These are phyloP conservation scores for Chrysanthemum makinoi DNA, from an alignment of 129 eudicot genomes.

Conservation along the genomic window DNA sequence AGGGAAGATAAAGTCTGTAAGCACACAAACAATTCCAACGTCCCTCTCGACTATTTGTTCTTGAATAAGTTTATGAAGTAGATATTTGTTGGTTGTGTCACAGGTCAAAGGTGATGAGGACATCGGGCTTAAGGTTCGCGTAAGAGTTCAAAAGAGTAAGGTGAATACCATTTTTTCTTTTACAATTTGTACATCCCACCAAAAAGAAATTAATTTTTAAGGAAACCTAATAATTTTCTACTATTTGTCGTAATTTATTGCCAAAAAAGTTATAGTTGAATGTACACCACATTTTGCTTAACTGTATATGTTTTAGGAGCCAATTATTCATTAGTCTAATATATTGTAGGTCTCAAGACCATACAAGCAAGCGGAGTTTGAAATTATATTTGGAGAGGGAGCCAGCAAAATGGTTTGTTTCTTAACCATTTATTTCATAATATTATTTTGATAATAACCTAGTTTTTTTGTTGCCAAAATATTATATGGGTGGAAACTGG, in stretches of 20 bases:
- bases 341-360: constrained; percentile 87
- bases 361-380: constrained; percentile 98
- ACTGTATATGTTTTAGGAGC: constrained; percentile 34
- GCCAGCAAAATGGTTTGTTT: constrained; percentile 79
- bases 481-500: too few relatives aligned
- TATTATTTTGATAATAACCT: not conserved
- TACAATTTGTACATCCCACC: not conserved
- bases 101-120: constrained; percentile 97
- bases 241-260: not conserved
- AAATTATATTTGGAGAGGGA: constrained; percentile 95
- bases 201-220: not conserved
- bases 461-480: too few relatives aligned
- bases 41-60: constrained; percentile 5
- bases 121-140: constrained; percentile 89
- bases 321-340: not conserved
- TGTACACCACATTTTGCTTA: not conserved
- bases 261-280: not conserved
- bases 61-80: not conserved
- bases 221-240: not conserved
- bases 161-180: constrained; percentile 31
- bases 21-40: constrained; percentile 29
- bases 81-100: constrained; percentile 20
- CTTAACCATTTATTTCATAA: not conserved
- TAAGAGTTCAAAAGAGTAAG: constrained; percentile 99
- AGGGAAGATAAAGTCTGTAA: constrained; percentile 99